These are phyloP conservation scores for Dactylellina leptospora DNA, from an alignment of 2,329 filamentous ascomycete species.

Conservation along the genomic window DNA sequence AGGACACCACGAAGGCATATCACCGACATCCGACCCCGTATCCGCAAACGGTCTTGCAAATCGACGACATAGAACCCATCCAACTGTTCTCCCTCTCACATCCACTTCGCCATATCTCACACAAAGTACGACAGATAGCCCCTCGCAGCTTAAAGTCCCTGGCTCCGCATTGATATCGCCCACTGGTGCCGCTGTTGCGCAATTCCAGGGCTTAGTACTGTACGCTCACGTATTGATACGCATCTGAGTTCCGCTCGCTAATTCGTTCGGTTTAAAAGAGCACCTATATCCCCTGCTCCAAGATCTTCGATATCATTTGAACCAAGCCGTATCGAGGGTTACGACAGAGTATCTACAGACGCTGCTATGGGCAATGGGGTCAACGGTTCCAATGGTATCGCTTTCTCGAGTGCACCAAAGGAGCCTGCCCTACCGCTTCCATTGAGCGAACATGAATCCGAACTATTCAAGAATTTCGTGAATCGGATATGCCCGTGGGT, in stretches of 20 bases:
- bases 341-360: conserved; percentile 58
- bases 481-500: conserved; percentile 45
- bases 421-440: conserved; percentile 37
- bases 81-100: conserved; percentile 35
- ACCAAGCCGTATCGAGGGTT: conserved; percentile 40
- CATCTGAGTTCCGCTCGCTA: background rate
- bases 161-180: conserved; percentile 47
- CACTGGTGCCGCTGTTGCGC: conserved; percentile 54
- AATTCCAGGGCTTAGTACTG: conserved; percentile 56
- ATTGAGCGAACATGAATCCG: conserved; percentile 46
- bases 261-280: conserved; percentile 7
- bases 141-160: conserved; percentile 46
- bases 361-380: conserved; percentile 55
- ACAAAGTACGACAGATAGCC: conserved; percentile 30
- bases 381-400: conserved; percentile 32
- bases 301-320: conserved; percentile 47
- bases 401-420: conserved; percentile 26
- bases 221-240: conserved; percentile 8
- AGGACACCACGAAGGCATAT: conserved; percentile 52
- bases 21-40: conserved; percentile 42
- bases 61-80: conserved; percentile 42
- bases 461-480: conserved; percentile 45
- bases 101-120: conserved; percentile 41
- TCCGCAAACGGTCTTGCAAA: conserved; percentile 50
- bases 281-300: conserved; percentile 55